Conservation (phyloP, 352 stramenopile species). For the Phytophthora cajani region DNA sequence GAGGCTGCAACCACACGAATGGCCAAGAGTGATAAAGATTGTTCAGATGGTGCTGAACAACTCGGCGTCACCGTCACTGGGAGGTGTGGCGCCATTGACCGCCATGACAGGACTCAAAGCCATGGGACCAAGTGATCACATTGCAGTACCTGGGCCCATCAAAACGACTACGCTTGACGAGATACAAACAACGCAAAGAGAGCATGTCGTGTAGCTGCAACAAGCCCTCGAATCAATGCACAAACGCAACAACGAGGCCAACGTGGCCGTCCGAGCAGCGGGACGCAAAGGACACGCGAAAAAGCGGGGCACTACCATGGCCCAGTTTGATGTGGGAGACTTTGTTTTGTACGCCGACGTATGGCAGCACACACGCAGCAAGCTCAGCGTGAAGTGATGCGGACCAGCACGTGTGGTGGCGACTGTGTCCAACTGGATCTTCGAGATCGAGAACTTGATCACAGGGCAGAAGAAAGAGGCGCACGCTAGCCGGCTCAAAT, state of each 20-base stretch:
- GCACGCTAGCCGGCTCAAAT: slow-evolving; percentile 15
- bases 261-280: too few species aligned
- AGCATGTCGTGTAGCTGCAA: background rate
- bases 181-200: background rate
- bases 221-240: background rate
- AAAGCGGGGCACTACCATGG: background rate
- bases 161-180: background rate
- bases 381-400: background rate
- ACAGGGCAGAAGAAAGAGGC: background rate
- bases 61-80: background rate
- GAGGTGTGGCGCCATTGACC: background rate
- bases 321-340: background rate
- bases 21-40: background rate
- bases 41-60: background rate
- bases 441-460: background rate
- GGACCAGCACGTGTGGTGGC: background rate
- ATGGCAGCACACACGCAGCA: background rate
- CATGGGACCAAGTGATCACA: background rate
- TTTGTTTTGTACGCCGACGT: background rate
- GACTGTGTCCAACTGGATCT: background rate
- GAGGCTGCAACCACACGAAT: background rate
- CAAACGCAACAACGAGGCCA: background rate
- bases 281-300: background rate
- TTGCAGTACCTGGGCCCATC: background rate
- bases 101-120: background rate